phyloP scores from a whole-genome alignment of 164 flowering plant species.

The Taxillus chinensis region DNA sequence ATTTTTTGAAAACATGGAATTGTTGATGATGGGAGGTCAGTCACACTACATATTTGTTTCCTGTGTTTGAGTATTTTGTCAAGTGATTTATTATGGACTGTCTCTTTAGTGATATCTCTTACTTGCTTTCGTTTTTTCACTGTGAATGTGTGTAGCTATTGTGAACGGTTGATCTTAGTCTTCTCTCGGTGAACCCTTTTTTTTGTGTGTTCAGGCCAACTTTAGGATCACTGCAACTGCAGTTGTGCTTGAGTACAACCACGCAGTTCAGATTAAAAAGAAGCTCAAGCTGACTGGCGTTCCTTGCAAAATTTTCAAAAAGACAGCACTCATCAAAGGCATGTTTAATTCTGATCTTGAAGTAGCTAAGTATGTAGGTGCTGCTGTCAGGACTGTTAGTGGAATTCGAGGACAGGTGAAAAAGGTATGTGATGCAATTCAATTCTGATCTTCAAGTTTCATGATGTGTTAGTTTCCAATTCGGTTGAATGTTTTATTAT shows the following conservation, averaged over 20 bases:
- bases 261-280: slow-evolving; percentile 64
- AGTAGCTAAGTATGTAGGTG: slow-evolving; percentile 87
- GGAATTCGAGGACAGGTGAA: slow-evolving; percentile 94
- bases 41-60: too few species aligned
- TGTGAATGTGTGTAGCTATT: background rate
- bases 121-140: background rate
- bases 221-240: slow-evolving; percentile 91
- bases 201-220: slow-evolving; percentile 40
- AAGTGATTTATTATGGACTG: too few species aligned
- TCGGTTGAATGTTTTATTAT: too few species aligned
- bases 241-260: slow-evolving; percentile 71
- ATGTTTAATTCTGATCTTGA: slow-evolving; percentile 98
- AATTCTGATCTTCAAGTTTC: too few species aligned
- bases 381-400: slow-evolving; percentile 85
- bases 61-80: too few species aligned
- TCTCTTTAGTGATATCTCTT: background rate
- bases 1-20: too few species aligned
- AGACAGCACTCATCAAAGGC: slow-evolving; percentile 80
- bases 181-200: background rate
- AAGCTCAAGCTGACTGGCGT: slow-evolving; percentile 82
- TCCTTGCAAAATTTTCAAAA: slow-evolving; percentile 86
- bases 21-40: too few species aligned
- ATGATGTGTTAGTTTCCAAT: too few species aligned
- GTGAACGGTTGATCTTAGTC: background rate
- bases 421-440: slow-evolving; percentile 42